These are phyloP conservation scores for Tranzscheliella williamsii DNA, from an alignment of 1,284 basidiomycete species.

Conservation along the genomic window DNA sequence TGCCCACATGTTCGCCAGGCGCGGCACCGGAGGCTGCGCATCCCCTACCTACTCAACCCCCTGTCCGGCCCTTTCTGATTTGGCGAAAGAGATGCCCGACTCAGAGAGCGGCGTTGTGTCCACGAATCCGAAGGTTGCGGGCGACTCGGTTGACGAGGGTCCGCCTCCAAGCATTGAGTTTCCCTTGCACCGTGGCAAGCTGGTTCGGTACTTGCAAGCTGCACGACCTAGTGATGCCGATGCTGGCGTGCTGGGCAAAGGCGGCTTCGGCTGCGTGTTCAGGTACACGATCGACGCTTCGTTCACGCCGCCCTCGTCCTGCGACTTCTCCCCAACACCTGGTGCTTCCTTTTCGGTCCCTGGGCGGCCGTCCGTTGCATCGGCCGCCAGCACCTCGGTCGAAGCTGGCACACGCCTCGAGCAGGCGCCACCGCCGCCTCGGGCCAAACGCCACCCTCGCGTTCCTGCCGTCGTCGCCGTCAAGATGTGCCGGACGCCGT, in stretches of 20 bases:
- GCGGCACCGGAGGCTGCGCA: too few species aligned
- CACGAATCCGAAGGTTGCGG: too few species aligned
- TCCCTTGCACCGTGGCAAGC: constrained; percentile 3
- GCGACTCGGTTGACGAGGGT: constrained; percentile 4
- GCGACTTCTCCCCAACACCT: constrained; percentile 21
- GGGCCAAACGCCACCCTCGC: not conserved
- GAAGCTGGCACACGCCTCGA: not conserved
- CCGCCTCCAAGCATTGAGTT: constrained; percentile 27
- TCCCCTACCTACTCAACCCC: too few species aligned
- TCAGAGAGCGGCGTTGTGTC: too few species aligned
- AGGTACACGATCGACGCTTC: constrained; percentile 34
- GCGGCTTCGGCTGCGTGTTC: constrained; percentile 43
- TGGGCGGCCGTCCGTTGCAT: not conserved
- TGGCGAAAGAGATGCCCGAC: too few species aligned
- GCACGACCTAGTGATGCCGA: constrained; percentile 22
- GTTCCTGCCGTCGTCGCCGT: constrained; percentile 42
- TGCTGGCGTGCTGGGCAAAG: constrained; percentile 29
- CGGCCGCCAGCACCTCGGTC: not conserved
- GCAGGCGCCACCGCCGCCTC: too few species aligned
- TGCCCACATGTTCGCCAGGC: too few species aligned
- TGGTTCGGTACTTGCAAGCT: constrained; percentile 28
- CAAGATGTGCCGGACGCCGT: constrained; percentile 51
- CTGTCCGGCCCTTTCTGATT: too few species aligned
- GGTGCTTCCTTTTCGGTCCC: too few species aligned
- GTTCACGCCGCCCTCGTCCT: constrained; percentile 32